Conservation (phyloP, 148 eudicot species). For the Vaccinium corymbosum region DNA sequence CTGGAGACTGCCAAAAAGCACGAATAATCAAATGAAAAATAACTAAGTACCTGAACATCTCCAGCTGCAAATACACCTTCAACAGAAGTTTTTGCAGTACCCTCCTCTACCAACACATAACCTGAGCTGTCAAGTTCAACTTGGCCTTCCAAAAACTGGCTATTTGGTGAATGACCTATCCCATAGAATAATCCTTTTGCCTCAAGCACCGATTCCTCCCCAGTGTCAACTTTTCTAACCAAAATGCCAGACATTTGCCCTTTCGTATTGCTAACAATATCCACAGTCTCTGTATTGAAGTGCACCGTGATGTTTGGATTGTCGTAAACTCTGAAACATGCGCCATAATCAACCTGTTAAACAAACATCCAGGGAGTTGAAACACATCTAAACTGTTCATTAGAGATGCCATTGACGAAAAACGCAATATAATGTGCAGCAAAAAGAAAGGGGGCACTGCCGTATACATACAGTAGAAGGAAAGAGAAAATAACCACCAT, state of each 20-base stretch:
- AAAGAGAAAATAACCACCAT: neutral
- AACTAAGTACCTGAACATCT: slow-evolving; percentile 75
- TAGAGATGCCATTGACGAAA: slow-evolving; percentile 25
- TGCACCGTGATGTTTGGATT: slow-evolving; percentile 97
- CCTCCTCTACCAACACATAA: slow-evolving; percentile 77
- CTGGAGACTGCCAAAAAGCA: neutral
- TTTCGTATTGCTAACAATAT: slow-evolving; percentile 81
- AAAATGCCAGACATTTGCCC: slow-evolving; percentile 93
- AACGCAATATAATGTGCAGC: neutral
- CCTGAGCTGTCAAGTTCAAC: slow-evolving; percentile 75
- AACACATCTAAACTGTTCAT: slow-evolving; percentile 43
- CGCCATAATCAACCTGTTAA: slow-evolving; percentile 99
- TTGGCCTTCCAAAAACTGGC: slow-evolving; percentile 85
- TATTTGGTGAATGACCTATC: slow-evolving; percentile 96
- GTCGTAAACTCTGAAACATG: slow-evolving; percentile 99
- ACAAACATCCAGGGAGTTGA: slow-evolving; percentile 95
- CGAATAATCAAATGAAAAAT: neutral
- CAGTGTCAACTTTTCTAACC: slow-evolving; percentile 63
- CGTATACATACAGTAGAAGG: neutral
- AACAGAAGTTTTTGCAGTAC: slow-evolving; percentile 72
- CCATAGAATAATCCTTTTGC: slow-evolving; percentile 92
- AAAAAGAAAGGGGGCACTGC: neutral
- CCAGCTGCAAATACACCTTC: slow-evolving; percentile 97
- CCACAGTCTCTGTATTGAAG: slow-evolving; percentile 94
- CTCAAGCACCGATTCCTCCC: slow-evolving; percentile 80